Conservation (phyloP, 805 yeast species). For the Ogataea haglerorum region DNA sequence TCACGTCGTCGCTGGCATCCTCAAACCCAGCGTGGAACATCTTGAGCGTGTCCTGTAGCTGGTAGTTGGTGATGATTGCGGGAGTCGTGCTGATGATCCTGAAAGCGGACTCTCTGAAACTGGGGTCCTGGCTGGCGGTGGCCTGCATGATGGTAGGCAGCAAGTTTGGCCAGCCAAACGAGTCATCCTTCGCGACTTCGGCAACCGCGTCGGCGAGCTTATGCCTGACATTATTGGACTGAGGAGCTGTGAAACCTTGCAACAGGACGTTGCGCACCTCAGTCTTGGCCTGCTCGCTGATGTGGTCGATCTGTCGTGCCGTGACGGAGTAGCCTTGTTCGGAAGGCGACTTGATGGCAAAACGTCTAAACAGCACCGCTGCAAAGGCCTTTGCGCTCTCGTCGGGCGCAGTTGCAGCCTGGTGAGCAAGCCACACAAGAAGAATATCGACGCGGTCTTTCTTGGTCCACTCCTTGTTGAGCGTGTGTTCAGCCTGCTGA, state of each 20-base stretch:
- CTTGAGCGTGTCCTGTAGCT: conserved; percentile 48
- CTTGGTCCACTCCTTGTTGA: conserved; percentile 75
- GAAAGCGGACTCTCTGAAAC: conserved; percentile 85
- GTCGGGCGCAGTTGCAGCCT: conserved; percentile 60
- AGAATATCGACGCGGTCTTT: conserved; percentile 64
- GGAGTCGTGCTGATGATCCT: conserved; percentile 87
- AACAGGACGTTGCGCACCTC: conserved; percentile 66
- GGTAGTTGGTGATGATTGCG: conserved; percentile 55
- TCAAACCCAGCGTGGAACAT: conserved; percentile 78
- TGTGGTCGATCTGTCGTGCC: conserved; percentile 73
- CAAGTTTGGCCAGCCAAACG: conserved; percentile 71
- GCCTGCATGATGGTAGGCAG: conserved; percentile 73
- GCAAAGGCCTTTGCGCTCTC: conserved; percentile 65
- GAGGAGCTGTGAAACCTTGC: conserved; percentile 68
- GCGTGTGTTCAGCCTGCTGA: conserved; percentile 66
- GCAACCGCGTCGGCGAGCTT: conserved; percentile 92
- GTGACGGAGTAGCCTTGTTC: conserved; percentile 56
- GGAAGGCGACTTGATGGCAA: conserved; percentile 77
- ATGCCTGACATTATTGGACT: conserved; percentile 78
- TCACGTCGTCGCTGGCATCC: conserved; percentile 75
- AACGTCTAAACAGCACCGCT: conserved; percentile 86
- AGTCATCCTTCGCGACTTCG: conserved; percentile 75
- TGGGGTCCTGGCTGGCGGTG: conserved; percentile 43
- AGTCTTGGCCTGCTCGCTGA: conserved; percentile 52
- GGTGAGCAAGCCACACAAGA: conserved; percentile 76